phyloP scores from a whole-genome alignment of 106 monocot species.

The Apostasia shenzhenica region DNA sequence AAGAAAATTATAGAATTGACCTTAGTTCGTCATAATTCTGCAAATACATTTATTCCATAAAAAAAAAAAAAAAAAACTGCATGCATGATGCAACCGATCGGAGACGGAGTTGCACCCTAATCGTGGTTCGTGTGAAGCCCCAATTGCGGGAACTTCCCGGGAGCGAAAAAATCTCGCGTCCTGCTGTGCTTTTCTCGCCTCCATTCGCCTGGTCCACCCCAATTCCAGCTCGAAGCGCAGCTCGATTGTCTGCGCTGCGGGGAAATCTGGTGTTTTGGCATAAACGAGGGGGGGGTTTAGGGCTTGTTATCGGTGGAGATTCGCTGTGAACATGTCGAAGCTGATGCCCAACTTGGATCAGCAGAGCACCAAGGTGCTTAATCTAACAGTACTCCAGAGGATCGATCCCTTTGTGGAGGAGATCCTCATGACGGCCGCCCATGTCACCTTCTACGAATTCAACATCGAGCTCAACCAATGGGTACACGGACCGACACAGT shows the following conservation, averaged over 20 bases:
- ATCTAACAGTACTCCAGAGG: constrained; percentile 77
- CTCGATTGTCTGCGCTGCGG: background rate
- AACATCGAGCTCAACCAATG: constrained; percentile 76
- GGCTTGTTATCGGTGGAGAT: background rate
- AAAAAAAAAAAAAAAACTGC: too few species aligned
- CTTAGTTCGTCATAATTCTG: too few species aligned
- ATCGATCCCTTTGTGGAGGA: constrained; percentile 79
- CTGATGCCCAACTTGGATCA: constrained; percentile 64
- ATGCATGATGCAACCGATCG: too few species aligned
- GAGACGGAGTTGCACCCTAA: too few species aligned
- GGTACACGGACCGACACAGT: constrained; percentile 19
- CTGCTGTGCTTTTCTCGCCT: too few species aligned
- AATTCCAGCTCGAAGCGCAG: background rate
- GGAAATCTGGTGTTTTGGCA: background rate
- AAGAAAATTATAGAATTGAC: too few species aligned
- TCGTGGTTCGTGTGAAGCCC: too few species aligned
- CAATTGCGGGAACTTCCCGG: too few species aligned
- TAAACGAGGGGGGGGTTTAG: constrained; percentile 1
- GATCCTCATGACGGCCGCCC: constrained; percentile 81
- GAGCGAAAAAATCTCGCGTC: too few species aligned
- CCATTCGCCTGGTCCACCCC: too few species aligned
- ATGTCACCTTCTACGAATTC: constrained; percentile 85
- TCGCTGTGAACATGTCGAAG: constrained; percentile 24
- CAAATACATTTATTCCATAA: too few species aligned
- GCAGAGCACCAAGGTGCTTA: constrained; percentile 57